Percentiles rank a stretch among this genome's conserved stretches.
phyloP scores from a whole-genome alignment of 164 flowering plant species.

The Amborella trichopoda region DNA sequence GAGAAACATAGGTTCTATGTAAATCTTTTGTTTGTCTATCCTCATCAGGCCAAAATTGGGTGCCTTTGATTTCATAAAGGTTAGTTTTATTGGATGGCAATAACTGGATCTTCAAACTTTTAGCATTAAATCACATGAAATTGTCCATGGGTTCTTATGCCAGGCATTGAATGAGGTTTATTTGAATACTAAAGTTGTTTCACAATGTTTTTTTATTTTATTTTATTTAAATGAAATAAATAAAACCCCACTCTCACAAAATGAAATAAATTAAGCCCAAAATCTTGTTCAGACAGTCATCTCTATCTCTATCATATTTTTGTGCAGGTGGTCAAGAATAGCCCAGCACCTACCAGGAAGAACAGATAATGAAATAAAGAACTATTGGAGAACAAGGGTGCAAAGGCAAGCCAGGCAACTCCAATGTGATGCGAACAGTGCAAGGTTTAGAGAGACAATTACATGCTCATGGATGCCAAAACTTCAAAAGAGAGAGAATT shows the following conservation, averaged over 20 bases:
- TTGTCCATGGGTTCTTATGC: background rate
- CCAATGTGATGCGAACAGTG: conserved; percentile 46
- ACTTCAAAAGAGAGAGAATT: conserved; percentile 42
- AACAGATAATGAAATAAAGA: conserved; percentile 87
- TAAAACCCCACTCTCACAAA: background rate
- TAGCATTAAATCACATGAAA: background rate
- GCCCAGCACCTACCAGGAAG: conserved; percentile 82
- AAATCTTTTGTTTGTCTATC: too few species aligned
- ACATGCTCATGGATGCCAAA: conserved; percentile 55
- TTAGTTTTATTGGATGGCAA: too few species aligned
- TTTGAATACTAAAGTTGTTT: background rate
- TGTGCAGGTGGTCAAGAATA: conserved; percentile 75
- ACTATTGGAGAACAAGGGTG: conserved; percentile 82
- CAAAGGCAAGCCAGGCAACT: conserved; percentile 69
- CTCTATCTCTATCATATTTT: too few species aligned
- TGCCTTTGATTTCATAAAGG: too few species aligned
- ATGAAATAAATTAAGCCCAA: background rate
- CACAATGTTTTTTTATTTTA: background rate
- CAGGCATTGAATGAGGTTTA: background rate
- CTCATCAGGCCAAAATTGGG: too few species aligned
- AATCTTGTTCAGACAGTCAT: conserved; percentile 52
- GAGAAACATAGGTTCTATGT: too few species aligned
- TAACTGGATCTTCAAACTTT: too few species aligned
- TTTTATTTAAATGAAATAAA: background rate
- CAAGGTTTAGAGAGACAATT: conserved; percentile 32